Conservation (phyloP, 1,284 basidiomycete species). For the Ustilago nuda region DNA sequence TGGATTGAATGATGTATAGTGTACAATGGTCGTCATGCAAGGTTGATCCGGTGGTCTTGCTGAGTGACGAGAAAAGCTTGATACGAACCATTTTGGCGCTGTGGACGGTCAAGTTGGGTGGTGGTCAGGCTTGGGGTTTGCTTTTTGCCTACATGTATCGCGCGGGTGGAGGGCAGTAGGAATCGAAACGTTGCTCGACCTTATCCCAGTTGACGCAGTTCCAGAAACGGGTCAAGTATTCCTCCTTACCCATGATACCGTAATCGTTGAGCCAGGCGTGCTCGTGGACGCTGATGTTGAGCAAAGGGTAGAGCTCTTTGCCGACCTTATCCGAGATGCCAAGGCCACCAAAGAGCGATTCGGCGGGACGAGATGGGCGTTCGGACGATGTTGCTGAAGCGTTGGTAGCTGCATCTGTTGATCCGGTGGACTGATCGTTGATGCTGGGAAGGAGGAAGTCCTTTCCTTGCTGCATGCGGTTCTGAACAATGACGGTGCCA, state of each 20-base stretch:
- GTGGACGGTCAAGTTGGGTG: neutral
- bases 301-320: conserved; percentile 78
- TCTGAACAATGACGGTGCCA: conserved; percentile 83
- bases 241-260: conserved; percentile 93
- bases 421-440: conserved; percentile 54
- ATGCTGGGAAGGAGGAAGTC: conserved; percentile 54
- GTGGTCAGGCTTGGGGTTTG: neutral
- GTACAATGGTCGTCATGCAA: conserved; percentile 27
- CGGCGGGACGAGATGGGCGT: conserved; percentile 27
- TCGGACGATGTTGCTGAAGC: conserved; percentile 53
- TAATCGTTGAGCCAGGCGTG: conserved; percentile 90
- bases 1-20: conserved; percentile 27
- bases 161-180: conserved; percentile 45
- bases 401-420: conserved; percentile 40
- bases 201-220: conserved; percentile 83
- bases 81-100: neutral
- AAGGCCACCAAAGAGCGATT: conserved; percentile 37
- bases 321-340: conserved; percentile 70
- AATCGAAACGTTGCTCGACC: conserved; percentile 54
- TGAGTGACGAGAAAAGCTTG: neutral
- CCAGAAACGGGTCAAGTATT: conserved; percentile 91
- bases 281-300: conserved; percentile 88
- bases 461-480: conserved; percentile 54
- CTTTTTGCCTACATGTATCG: conserved; percentile 18
- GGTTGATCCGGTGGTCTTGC: neutral